Conservation (phyloP, 2,329 filamentous ascomycete species). For the Paradendryphiella salina region DNA sequence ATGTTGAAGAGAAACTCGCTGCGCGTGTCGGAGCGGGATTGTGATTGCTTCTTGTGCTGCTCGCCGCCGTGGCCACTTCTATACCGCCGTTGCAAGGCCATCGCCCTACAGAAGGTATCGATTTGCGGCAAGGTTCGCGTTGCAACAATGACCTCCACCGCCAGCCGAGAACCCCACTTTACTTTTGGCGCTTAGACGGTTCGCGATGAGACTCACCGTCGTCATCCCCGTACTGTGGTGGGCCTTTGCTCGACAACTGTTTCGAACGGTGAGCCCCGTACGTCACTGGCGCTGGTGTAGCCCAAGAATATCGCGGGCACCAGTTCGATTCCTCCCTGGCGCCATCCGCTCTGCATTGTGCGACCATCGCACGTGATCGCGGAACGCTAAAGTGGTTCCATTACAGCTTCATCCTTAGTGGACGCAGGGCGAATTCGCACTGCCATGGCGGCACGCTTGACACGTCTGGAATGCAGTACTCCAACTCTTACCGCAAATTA, state of each 20-base stretch:
- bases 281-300: slow-evolving; percentile 13
- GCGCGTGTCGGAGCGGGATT: slow-evolving; percentile 13
- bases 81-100: slow-evolving; percentile 13
- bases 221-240: slow-evolving; percentile 1
- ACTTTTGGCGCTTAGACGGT: neutral
- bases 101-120: slow-evolving; percentile 14
- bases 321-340: neutral
- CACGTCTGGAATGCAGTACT: slow-evolving; percentile 4
- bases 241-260: slow-evolving; percentile 1
- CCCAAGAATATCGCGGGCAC: slow-evolving; percentile 11
- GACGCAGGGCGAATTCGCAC: slow-evolving; percentile 2
- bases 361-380: slow-evolving; percentile 5
- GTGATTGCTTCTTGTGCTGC: neutral
- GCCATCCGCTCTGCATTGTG: neutral
- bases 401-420: slow-evolving; percentile 15
- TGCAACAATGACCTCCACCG: slow-evolving; percentile 5
- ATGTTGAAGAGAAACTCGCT: slow-evolving; percentile 6
- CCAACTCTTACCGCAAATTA: neutral
- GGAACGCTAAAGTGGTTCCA: slow-evolving; percentile 8
- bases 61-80: slow-evolving; percentile 2
- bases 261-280: slow-evolving; percentile 14
- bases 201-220: slow-evolving; percentile 1
- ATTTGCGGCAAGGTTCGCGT: slow-evolving; percentile 15
- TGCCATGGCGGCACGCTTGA: slow-evolving; percentile 3
- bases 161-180: slow-evolving; percentile 3